Percentiles rank a stretch among this genome's conserved stretches.
Evolutionary conservation across 495 filamentous ascomycete genomes (phyloP).

Genomic region (Copromyces sp.): DNA sequence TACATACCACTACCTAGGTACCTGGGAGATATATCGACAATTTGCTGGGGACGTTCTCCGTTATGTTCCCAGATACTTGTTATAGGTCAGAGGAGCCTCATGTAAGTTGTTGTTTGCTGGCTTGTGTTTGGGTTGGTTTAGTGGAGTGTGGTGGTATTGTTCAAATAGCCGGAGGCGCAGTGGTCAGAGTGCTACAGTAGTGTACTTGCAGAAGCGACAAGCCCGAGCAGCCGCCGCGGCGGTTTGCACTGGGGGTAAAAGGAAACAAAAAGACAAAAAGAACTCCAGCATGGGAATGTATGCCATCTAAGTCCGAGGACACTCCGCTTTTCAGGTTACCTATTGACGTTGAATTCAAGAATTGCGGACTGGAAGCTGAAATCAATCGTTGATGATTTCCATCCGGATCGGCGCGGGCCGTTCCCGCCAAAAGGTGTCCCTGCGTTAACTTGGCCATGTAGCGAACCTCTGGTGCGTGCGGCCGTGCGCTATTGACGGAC

Average conservation of each 20-base stretch:
- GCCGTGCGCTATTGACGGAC: neutral
- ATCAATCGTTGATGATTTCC: neutral
- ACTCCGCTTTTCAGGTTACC: neutral
- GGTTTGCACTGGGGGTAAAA: neutral
- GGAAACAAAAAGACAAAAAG: neutral
- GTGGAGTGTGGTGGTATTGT: neutral
- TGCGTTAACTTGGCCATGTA: neutral
- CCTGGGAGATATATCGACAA: neutral
- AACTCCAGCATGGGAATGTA: neutral
- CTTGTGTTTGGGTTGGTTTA: neutral
- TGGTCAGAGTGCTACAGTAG: neutral
- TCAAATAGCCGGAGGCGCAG: neutral
- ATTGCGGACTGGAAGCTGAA: neutral
- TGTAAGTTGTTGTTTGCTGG: neutral
- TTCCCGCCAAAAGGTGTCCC: neutral
- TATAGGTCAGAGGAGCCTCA: neutral
- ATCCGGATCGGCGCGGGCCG: neutral
- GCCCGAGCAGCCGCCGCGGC: neutral
- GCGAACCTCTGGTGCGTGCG: neutral
- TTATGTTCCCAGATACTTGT: neutral
- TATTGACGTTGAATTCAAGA: neutral
- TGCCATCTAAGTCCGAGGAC: neutral
- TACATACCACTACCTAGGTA: neutral
- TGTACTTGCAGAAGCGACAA: neutral
- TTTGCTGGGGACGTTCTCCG: neutral